Base-by-base conservation (phyloP, 208 protist genomes). In the Phytomonas sp. region DNA sequence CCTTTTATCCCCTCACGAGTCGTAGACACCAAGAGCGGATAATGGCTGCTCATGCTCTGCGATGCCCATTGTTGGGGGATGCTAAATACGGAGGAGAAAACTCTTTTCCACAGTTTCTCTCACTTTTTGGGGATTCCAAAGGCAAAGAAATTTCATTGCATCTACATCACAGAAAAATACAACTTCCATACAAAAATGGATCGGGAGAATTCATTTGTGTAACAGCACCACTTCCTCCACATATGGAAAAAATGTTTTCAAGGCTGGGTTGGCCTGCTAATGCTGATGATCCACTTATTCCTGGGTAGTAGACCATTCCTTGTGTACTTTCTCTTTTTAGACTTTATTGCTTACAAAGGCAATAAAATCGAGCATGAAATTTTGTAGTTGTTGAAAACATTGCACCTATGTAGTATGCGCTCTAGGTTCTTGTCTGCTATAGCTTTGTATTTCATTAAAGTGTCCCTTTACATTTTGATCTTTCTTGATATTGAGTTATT, bases 191-290 rank as follows among this genome's bases (percentile, higher is more conserved):
- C 75, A 95, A 96, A 73, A 94, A 92, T 60, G 77, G 67, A 13
- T 30, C 72, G 8, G 91, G 93, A 1, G 84, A 92, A 75, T 95
- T 94, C 73, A 75, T 89, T 30, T 92, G 88, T 75, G 85, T 96
- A 6, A 93, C 86, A 23, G 93, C 91, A 11, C 93, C 93, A 53
- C 74, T 96, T 62, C 93, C 91, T n/a, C 53, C 70, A 29, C 85
- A 97, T 72, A 96, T 97, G 93, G 82, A 92, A 64, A 87, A 89
- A 60, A 92, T 87, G 67, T 97, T 94, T 71, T 81, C 93, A 70
- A 79, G 82, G 29, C 80, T 96, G 59, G 91, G 89, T 34, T 96
- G 91, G 91, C 88, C 88, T 4, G 77, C 73, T 56, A 80, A 96
- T 31, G 91, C 89, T 1, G 87, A 95, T 64, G 91, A 96, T 71